phyloP scores from a whole-genome alignment of 2,329 filamentous ascomycete genomes.

The Penicillium sp. region DNA sequence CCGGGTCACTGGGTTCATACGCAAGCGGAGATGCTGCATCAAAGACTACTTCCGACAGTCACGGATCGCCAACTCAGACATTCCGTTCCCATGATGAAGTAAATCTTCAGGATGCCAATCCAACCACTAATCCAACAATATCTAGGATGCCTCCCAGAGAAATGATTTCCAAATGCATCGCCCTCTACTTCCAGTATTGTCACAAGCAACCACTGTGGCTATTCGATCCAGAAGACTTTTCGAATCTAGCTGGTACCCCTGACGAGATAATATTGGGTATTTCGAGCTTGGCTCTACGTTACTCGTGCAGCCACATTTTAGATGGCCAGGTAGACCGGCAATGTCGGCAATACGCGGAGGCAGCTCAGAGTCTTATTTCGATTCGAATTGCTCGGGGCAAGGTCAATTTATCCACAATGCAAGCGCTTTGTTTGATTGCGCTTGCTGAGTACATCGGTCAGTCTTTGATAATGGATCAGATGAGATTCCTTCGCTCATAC shows the following conservation, averaged over 20 bases:
- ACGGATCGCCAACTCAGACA: constrained; percentile 1
- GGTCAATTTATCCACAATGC: constrained; percentile 54
- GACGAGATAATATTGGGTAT: constrained; percentile 38
- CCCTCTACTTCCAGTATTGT: constrained; percentile 40
- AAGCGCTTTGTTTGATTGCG: constrained; percentile 55
- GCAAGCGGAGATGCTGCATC: constrained; percentile 14
- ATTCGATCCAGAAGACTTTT: constrained; percentile 36
- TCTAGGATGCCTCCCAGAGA: constrained; percentile 25
- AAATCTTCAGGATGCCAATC: constrained; percentile 9
- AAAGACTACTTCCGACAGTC: not conserved
- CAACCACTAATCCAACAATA: constrained; percentile 2
- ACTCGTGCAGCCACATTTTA: constrained; percentile 23
- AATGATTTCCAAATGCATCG: constrained; percentile 26
- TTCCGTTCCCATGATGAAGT: constrained; percentile 2
- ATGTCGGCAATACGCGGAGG: constrained; percentile 42
- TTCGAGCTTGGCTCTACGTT: constrained; percentile 36
- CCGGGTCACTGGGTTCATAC: constrained; percentile 2
- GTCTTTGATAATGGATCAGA: not conserved
- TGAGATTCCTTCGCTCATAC: constrained; percentile 12
- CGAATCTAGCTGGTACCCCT: constrained; percentile 21
- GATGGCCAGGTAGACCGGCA: constrained; percentile 25
- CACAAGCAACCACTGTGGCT: constrained; percentile 44
- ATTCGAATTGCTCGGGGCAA: constrained; percentile 55
- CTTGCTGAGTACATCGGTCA: constrained; percentile 55
- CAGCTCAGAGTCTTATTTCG: constrained; percentile 45